These are phyloP conservation scores for Irpex sp. DNA, from an alignment of 1,284 basidiomycete species.

Conservation along the genomic window DNA sequence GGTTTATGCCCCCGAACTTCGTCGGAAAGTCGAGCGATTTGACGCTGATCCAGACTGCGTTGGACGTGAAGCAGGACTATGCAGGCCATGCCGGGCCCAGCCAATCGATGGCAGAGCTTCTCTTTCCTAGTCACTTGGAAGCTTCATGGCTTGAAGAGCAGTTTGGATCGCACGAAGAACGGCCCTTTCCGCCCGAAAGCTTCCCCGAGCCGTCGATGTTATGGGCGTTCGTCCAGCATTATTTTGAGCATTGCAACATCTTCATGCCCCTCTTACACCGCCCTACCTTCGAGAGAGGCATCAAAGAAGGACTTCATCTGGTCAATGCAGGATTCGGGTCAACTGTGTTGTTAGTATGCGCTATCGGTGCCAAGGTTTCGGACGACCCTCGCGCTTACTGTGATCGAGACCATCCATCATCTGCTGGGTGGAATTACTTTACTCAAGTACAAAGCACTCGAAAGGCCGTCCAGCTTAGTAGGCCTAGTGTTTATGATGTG, in stretches of 20 bases:
- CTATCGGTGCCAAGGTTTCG: conserved; percentile 66
- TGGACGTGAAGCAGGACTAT: conserved; percentile 2
- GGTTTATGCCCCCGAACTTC: not conserved
- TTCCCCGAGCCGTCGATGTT: conserved; percentile 37
- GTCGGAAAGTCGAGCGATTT: conserved; percentile 7
- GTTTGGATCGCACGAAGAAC: not conserved
- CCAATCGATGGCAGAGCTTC: not conserved
- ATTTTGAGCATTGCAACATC: conserved; percentile 61
- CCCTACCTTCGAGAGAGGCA: conserved; percentile 61
- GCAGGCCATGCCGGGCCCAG: not conserved
- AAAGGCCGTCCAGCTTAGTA: not conserved
- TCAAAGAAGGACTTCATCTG: conserved; percentile 53
- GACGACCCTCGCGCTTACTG: conserved; percentile 63
- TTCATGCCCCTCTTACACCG: conserved; percentile 74
- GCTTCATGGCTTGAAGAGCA: not conserved
- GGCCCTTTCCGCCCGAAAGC: conserved; percentile 49
- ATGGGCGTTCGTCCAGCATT: conserved; percentile 57
- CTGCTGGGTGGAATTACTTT: conserved; percentile 75
- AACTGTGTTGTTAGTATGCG: conserved; percentile 72
- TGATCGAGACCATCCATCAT: conserved; percentile 37
- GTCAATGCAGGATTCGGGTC: conserved; percentile 62
- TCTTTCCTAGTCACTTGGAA: not conserved
- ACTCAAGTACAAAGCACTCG: conserved; percentile 47
- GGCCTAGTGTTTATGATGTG: not conserved
- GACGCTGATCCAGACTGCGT: conserved; percentile 1